Percentiles rank a stretch among this genome's conserved stretches.
These are phyloP conservation scores for Paramecium octaurelia DNA, from an alignment of 73 alveolate species.

Conservation along the genomic window DNA sequence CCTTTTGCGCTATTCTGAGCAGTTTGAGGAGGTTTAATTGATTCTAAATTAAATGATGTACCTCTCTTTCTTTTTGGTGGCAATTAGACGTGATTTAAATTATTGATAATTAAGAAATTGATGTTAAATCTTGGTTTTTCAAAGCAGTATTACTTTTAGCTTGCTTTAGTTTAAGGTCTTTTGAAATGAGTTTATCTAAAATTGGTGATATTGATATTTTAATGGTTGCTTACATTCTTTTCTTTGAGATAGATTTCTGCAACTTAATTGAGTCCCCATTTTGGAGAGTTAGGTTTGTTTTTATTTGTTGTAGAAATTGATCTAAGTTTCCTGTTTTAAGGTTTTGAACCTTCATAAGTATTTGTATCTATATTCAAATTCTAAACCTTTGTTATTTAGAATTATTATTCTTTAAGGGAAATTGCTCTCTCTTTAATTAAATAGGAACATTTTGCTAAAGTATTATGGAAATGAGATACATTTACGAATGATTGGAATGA, in stretches of 20 bases:
- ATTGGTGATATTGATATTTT: not conserved
- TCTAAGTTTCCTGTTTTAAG: not conserved
- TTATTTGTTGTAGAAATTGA: slow-evolving; percentile 15
- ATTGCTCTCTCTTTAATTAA: not conserved
- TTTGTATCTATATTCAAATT: not conserved
- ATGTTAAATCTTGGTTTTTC: not conserved
- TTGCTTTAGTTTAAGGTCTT: not conserved
- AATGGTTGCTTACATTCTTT: not conserved
- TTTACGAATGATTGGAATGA: slow-evolving; percentile 22
- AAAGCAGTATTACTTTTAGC: not conserved
- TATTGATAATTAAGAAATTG: not conserved
- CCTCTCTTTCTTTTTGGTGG: not conserved
- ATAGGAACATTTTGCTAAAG: not conserved
- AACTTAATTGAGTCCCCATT: slow-evolving; percentile 1
- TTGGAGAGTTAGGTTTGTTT: not conserved
- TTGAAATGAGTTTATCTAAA: not conserved
- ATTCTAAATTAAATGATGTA: not conserved
- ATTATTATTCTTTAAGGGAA: not conserved
- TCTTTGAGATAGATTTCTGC: slow-evolving; percentile 12
- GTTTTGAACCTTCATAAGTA: not conserved
- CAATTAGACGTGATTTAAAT: not conserved
- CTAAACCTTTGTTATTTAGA: not conserved
- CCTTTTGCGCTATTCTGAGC: not conserved
- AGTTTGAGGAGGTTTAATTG: not conserved
- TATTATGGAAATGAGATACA: not conserved